Evolutionary conservation across 73 alveolate species (phyloP), one percentile per base, ranked within the genome.

Genomic region (Blepharisma japonicum): DNA sequence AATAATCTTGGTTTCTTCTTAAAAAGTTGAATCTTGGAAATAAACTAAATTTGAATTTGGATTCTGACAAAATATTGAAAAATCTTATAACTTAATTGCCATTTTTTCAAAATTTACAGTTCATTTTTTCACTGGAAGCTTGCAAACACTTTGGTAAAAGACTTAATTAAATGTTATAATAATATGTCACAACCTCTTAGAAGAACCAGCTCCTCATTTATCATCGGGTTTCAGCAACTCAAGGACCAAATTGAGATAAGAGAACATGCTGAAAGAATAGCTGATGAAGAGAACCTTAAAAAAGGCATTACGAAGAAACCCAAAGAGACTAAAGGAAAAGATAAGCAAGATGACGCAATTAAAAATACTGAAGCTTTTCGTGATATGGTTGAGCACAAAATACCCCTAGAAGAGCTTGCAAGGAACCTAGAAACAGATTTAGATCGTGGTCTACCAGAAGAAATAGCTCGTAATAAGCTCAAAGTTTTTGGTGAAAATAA

Each of bases 401-500:
- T 53, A 53, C 67, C 67, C n/a, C 67, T 53, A 20, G 27, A 53
- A 53, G 67, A 32, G 42, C 42, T 32, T 32, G 0, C 42, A 32
- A 32, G 42, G 42, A 46, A 76, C 18, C 71, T 81, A 47, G 87
- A 79, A 39, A 83, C 87, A 11, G 68, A 80, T 14, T 18, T 55
- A 32, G 56, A 32, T 6, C 66, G 50, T 6, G 90, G 90, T 21
- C 77, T 83, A 38, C 77, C 87, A 14, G 77, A 74, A 42, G 78
- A 56, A 0, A 8, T 77, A 55, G 95, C 92, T 4, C 47, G 46
- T 2, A 47, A 79, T 55, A 85, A 86, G 68, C 78, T 89, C 68
- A 72, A 56, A 6, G 71, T 83, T 5, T 88, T 68, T 68, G 98
- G 98, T 7, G 94, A 87, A 14, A 93, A 93, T 76, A 70, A 86